A percentile compares a stretch with the other conserved stretches of the same genome.
Conservation (phyloP, 768 basidiomycete genomes). For the Pleurotus ostreatus region DNA sequence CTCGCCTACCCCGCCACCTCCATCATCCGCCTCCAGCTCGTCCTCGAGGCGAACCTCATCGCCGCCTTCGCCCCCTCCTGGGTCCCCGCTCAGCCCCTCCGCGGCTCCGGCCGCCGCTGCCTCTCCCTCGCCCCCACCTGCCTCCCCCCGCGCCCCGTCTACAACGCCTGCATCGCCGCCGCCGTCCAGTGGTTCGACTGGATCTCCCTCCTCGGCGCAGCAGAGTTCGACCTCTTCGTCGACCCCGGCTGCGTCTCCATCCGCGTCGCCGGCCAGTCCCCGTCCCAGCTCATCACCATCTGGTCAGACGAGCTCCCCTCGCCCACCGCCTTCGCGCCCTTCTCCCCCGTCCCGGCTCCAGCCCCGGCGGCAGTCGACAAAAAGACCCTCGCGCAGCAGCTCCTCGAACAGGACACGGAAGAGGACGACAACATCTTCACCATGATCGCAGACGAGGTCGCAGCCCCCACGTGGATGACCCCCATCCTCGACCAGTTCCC, state of each 20-base stretch:
- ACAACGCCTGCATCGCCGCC: conserved; percentile 64
- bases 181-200: conserved; percentile 81
- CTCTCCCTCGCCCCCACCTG: conserved; percentile 67
- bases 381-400: conserved; percentile 73
- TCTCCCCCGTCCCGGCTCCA: neutral
- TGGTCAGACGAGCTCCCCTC: conserved; percentile 59
- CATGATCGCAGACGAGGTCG: conserved; percentile 69
- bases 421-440: conserved; percentile 73
- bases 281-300: conserved; percentile 50
- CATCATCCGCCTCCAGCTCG: conserved; percentile 64
- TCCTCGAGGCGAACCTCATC: conserved; percentile 71
- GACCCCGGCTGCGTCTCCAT: conserved; percentile 77
- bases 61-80: conserved; percentile 67
- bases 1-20: conserved; percentile 53
- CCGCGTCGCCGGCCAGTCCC: conserved; percentile 39
- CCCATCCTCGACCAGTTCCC: conserved; percentile 63
- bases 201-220: conserved; percentile 64
- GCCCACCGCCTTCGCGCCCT: conserved; percentile 14
- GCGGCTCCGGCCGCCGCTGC: conserved; percentile 70
- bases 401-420: conserved; percentile 66
- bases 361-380: conserved; percentile 14
- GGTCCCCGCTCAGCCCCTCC: conserved; percentile 58
- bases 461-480: conserved; percentile 64
- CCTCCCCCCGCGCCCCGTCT: conserved; percentile 67
- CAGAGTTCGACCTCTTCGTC: conserved; percentile 75